A percentile compares a stretch with the other conserved stretches of the same genome.
Evolutionary conservation across 192 early-diverging fungal species (phyloP).

Genomic region (Gryganskiella cystojenkinii): DNA sequence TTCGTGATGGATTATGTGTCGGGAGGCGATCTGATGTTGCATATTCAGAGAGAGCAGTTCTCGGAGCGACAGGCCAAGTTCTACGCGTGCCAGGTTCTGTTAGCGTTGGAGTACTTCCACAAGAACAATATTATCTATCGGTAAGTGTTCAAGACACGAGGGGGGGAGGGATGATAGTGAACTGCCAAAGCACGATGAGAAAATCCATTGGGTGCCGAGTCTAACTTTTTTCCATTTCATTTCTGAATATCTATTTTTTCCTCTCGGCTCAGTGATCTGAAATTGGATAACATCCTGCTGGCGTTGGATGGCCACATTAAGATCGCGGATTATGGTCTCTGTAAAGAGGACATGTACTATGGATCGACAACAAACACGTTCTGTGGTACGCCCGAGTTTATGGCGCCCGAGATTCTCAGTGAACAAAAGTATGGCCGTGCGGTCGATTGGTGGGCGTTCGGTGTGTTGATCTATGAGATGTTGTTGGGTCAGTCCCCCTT

Average conservation of each 20-base stretch:
- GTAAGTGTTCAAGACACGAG: conserved; percentile 19
- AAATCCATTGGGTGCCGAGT: no score
- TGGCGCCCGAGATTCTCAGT: conserved; percentile 97
- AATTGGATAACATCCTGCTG: conserved; percentile 96
- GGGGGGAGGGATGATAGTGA: no score
- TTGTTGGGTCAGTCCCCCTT: conserved; percentile 93
- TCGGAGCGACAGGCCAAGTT: conserved; percentile 93
- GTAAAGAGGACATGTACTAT: conserved; percentile 95
- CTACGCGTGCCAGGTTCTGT: conserved; percentile 95
- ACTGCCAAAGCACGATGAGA: no score
- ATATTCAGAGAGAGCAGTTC: conserved; percentile 94
- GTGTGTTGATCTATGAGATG: conserved; percentile 91
- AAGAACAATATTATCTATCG: conserved; percentile 92
- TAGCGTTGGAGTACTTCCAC: conserved; percentile 97
- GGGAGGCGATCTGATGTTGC: conserved; percentile 99
- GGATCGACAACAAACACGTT: conserved; percentile 93
- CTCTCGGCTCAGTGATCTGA: conserved; percentile 96
- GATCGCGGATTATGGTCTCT: conserved; percentile 98
- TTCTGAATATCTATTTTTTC: no score
- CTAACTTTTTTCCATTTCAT: neutral
- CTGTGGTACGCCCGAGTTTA: conserved; percentile 99
- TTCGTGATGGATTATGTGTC: conserved; percentile 99
- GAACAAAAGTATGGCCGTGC: conserved; percentile 97
- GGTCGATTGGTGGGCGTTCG: conserved; percentile 99
- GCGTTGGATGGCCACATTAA: conserved; percentile 96